Conservation (phyloP, 805 yeast species). For the Metschnikowia lunata region DNA sequence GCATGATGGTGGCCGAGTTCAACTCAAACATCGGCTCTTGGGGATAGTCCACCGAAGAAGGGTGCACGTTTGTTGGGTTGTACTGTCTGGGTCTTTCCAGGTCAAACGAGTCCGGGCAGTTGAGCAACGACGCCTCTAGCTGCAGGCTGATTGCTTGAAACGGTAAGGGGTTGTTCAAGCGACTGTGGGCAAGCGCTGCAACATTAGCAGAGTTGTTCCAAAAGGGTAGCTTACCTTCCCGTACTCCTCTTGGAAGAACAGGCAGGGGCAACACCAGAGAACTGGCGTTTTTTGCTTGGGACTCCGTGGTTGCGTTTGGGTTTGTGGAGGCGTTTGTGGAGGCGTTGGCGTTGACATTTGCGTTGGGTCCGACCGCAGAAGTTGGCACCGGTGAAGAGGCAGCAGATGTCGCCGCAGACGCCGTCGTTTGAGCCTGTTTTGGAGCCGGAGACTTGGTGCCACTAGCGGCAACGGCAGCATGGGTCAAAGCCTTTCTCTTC, state of each 20-base stretch:
- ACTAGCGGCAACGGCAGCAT: conserved; percentile 8
- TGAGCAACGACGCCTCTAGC: conserved; percentile 73
- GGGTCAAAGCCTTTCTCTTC: conserved; percentile 16
- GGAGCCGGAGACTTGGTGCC: conserved; percentile 2
- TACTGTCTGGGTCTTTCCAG: conserved; percentile 79
- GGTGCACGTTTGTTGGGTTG: conserved; percentile 77
- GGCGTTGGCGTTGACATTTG: background rate
- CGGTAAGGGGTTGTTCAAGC: conserved; percentile 51
- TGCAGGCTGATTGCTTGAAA: conserved; percentile 50
- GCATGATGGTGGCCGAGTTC: conserved; percentile 55
- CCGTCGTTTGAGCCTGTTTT: background rate
- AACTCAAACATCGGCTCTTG: conserved; percentile 72
- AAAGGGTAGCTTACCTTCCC: background rate
- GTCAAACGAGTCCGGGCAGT: conserved; percentile 92
- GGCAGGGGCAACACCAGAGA: conserved; percentile 20
- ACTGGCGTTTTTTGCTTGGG: conserved; percentile 3
- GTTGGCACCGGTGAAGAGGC: background rate
- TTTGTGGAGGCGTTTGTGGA: background rate
- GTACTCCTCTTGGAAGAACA: conserved; percentile 2
- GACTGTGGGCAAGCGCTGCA: conserved; percentile 31
- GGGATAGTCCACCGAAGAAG: conserved; percentile 87
- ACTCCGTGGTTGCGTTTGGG: background rate
- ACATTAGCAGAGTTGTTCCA: conserved; percentile 23
- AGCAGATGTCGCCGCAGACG: background rate
- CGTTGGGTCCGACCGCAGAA: background rate